Evolutionary conservation across 345 rosid genomes (phyloP).

Genomic region (Cardamine chenopodiifolia): DNA sequence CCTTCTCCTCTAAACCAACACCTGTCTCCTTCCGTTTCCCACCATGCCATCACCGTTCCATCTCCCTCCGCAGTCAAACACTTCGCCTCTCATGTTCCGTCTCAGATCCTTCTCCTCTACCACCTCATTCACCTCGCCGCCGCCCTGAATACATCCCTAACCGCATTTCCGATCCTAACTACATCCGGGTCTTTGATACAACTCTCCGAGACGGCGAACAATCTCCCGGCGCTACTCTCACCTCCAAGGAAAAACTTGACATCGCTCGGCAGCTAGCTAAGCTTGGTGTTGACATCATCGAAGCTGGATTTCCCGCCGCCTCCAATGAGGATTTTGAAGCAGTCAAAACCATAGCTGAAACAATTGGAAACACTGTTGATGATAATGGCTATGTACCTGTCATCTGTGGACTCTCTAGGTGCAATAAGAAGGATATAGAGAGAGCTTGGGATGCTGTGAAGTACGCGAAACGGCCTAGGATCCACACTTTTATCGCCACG

Average conservation of each 20-base stretch:
- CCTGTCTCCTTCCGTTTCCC: conserved; percentile 28
- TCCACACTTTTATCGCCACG: conserved; percentile 88
- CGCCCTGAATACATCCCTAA: conserved; percentile 75
- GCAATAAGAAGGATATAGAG: conserved; percentile 74
- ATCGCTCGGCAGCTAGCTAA: conserved; percentile 86
- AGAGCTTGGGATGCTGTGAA: conserved; percentile 92
- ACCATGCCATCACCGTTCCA: conserved; percentile 20
- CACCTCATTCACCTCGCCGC: conserved; percentile 31
- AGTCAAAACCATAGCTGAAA: conserved; percentile 68
- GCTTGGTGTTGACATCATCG: conserved; percentile 90
- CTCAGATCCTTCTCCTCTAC: conserved; percentile 37
- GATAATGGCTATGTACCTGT: conserved; percentile 81
- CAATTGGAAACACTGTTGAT: conserved; percentile 68
- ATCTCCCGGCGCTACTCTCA: conserved; percentile 95
- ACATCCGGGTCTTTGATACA: conserved; percentile 89
- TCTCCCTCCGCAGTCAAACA: conserved; percentile 29
- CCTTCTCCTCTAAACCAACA: conserved; percentile 17
- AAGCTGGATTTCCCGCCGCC: conserved; percentile 91
- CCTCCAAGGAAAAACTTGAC: conserved; percentile 85
- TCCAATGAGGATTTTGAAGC: conserved; percentile 95
- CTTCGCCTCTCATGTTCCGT: conserved; percentile 40
- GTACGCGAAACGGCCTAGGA: conserved; percentile 75
- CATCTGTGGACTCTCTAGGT: conserved; percentile 89
- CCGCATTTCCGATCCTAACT: conserved; percentile 69
- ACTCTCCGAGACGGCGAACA: conserved; percentile 99